Evolutionary conservation across 2,329 filamentous ascomycete genomes (phyloP).

Genomic region (Paecilomyces sp.): DNA sequence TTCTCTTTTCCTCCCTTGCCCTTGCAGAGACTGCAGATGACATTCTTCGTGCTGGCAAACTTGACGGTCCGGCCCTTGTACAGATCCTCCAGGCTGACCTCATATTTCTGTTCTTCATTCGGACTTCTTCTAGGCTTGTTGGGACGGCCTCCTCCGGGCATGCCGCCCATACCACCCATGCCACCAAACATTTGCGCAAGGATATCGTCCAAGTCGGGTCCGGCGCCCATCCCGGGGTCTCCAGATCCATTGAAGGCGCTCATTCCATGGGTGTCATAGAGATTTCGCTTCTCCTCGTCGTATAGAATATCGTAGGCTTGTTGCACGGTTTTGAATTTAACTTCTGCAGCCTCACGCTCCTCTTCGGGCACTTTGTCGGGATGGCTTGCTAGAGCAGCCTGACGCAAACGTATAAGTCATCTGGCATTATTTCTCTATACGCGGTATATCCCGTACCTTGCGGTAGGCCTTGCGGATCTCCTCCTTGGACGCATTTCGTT

Average conservation of each 20-base stretch:
- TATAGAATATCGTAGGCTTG: slow-evolving; percentile 96
- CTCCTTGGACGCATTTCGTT: slow-evolving; percentile 62
- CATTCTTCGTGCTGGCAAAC: slow-evolving; percentile 90
- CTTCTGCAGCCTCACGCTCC: slow-evolving; percentile 75
- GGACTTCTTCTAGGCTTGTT: slow-evolving; percentile 55
- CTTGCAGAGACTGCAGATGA: slow-evolving; percentile 80
- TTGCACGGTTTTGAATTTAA: slow-evolving; percentile 85
- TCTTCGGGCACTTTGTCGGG: slow-evolving; percentile 92
- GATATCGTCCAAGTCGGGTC: slow-evolving; percentile 77
- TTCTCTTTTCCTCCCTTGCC: slow-evolving; percentile 88
- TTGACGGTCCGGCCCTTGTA: slow-evolving; percentile 99
- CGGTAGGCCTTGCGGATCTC: slow-evolving; percentile 95
- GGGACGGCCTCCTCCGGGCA: slow-evolving; percentile 42
- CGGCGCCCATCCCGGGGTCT: slow-evolving; percentile 56
- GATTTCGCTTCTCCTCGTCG: slow-evolving; percentile 85
- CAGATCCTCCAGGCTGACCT: slow-evolving; percentile 84
- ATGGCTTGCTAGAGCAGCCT: slow-evolving; percentile 83
- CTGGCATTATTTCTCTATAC: slow-evolving; percentile 5
- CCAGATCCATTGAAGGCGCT: slow-evolving; percentile 78
- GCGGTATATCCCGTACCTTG: slow-evolving; percentile 54
- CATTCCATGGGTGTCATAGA: slow-evolving; percentile 96
- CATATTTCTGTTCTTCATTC: slow-evolving; percentile 85
- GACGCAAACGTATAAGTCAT: slow-evolving; percentile 2
- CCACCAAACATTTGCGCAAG: slow-evolving; percentile 78
- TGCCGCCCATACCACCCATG: slow-evolving; percentile 48